A percentile compares a stretch with the other conserved stretches of the same genome.
These are phyloP conservation scores for Theileria annulata DNA, from an alignment of 169 alveolate genomes.

Conservation along the genomic window DNA sequence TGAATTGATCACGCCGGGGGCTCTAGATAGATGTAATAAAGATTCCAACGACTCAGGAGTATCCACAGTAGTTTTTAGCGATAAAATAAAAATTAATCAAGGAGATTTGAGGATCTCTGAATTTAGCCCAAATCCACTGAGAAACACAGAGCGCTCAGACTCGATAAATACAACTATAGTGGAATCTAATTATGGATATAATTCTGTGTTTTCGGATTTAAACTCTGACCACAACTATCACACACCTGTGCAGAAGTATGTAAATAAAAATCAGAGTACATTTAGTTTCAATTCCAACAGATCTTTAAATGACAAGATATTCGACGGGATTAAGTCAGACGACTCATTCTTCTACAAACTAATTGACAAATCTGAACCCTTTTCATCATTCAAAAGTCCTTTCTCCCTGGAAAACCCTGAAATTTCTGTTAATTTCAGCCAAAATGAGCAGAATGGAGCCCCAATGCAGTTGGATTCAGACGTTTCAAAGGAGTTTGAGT, in stretches of 20 bases:
- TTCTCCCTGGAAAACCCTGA: not conserved
- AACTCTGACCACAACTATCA: not conserved
- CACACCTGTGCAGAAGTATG: not conserved
- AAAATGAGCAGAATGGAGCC: not conserved
- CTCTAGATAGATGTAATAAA: not conserved
- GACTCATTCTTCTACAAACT: not conserved
- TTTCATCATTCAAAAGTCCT: not conserved
- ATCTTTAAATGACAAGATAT: not conserved
- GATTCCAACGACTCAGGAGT: not conserved
- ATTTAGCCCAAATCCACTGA: not conserved
- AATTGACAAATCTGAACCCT: not conserved
- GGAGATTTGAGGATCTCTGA: not conserved
- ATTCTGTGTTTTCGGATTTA: not conserved
- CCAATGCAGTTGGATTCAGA: conserved; percentile 3
- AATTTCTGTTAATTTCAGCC: not conserved
- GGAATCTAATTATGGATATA: not conserved
- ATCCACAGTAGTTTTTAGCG: not conserved
- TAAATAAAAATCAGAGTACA: no score
- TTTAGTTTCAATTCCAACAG: not conserved
- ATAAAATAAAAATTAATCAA: conserved; percentile 5
- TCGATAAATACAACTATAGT: not conserved
- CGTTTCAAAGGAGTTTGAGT: not conserved
- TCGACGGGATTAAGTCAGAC: not conserved
- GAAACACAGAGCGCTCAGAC: not conserved
- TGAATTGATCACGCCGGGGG: not conserved